Evolutionary conservation across 108 stramenopile species (phyloP).

Genomic region (Fragilariopsis cylindrus): DNA sequence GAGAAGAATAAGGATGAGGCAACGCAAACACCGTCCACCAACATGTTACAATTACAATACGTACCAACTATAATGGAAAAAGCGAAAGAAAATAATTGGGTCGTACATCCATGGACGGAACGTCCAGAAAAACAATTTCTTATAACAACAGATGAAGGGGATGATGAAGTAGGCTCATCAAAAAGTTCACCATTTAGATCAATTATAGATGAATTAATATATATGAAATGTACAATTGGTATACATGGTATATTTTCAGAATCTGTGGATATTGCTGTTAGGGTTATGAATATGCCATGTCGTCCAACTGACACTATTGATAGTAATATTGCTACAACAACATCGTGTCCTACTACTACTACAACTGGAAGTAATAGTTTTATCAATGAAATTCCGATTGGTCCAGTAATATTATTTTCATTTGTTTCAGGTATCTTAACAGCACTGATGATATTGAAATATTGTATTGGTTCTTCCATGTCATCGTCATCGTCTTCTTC

Average conservation of each 20-base stretch:
- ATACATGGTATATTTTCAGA: constrained; percentile 17
- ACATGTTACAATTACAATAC: not conserved
- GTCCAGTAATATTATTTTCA: constrained; percentile 67
- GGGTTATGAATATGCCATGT: constrained; percentile 59
- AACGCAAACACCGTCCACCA: not conserved
- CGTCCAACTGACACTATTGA: constrained; percentile 13
- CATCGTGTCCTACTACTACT: not conserved
- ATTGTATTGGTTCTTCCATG: no score
- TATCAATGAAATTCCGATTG: constrained; percentile 65
- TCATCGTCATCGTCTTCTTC: no score
- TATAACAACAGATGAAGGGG: not conserved
- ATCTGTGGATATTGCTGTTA: constrained; percentile 15
- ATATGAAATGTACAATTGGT: constrained; percentile 15
- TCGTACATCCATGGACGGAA: constrained; percentile 17
- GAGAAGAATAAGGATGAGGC: not conserved
- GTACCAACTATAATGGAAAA: constrained; percentile 16
- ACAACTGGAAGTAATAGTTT: constrained; percentile 28
- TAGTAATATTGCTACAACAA: not conserved
- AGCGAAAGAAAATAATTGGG: constrained; percentile 10
- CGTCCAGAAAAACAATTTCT: constrained; percentile 14
- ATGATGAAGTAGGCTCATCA: not conserved
- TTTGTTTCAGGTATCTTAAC: constrained; percentile 6
- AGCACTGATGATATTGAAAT: constrained; percentile 55
- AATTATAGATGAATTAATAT: constrained; percentile 4
- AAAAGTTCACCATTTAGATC: not conserved